Evolutionary conservation across 129 eudicot species (phyloP).

Genomic region (Artemisia annua): DNA sequence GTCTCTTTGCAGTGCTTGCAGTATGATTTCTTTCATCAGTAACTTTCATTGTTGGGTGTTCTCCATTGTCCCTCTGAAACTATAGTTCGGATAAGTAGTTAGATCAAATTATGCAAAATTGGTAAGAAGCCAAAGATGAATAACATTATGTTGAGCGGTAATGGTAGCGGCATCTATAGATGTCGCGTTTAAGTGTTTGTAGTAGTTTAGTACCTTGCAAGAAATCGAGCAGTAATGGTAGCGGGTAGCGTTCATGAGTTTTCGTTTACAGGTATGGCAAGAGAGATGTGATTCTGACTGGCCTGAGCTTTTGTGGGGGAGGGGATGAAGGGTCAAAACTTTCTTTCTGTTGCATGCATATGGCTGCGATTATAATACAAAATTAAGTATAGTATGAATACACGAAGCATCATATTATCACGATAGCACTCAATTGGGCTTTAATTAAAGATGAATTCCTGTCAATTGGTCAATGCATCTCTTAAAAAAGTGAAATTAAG

Average conservation of each 20-base stretch:
- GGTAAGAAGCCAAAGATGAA: neutral
- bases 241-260: no score
- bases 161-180: neutral
- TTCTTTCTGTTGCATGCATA: slow-evolving; percentile 51
- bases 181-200: neutral
- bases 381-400: neutral
- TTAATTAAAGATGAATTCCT: no score
- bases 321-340: slow-evolving; percentile 52
- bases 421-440: no score
- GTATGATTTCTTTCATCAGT: neutral
- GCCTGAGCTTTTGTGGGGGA: slow-evolving; percentile 55
- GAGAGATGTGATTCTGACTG: slow-evolving; percentile 8
- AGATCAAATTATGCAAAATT: neutral
- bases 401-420: neutral
- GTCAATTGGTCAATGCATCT: no score
- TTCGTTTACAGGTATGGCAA: slow-evolving; percentile 14
- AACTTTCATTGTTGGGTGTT: neutral
- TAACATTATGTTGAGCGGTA: neutral
- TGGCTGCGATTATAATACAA: slow-evolving; percentile 37
- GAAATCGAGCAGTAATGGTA: slow-evolving; percentile 16
- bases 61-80: neutral
- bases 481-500: no score
- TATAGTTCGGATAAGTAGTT: neutral
- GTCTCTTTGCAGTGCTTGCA: neutral
- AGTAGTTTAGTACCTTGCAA: slow-evolving; percentile 42